Percentiles rank a stretch among this genome's conserved stretches.
These are phyloP conservation scores for Ajuga reptans DNA, from an alignment of 305 asterid species.

Conservation along the genomic window DNA sequence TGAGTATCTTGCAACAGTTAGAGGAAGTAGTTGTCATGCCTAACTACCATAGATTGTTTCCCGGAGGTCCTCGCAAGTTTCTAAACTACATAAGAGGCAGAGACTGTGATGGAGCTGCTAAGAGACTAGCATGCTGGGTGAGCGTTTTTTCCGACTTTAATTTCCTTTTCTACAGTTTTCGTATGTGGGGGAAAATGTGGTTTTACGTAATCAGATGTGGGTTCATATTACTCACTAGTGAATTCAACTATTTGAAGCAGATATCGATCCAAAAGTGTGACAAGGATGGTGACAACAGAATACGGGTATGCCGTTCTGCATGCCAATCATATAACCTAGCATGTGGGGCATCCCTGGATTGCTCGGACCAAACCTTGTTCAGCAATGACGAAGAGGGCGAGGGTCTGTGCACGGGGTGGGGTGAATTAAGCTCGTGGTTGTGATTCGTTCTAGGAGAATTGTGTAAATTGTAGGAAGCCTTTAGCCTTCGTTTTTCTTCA, in stretches of 20 bases:
- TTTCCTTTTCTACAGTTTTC: background rate
- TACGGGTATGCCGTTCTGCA: constrained; percentile 87
- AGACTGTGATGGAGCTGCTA: constrained; percentile 95
- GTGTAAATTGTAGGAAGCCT: constrained; percentile 46
- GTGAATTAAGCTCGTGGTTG: constrained; percentile 69
- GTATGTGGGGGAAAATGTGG: background rate
- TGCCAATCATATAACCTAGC: constrained; percentile 82
- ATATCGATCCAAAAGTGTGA: constrained; percentile 90
- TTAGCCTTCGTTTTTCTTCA: constrained; percentile 13
- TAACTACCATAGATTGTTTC: constrained; percentile 85
- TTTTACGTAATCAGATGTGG: no score
- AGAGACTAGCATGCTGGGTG: constrained; percentile 97
- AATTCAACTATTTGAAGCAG: constrained; percentile 34
- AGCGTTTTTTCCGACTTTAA: constrained; percentile 24
- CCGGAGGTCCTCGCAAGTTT: constrained; percentile 90
- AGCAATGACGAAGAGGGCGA: constrained; percentile 75
- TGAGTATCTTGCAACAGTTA: constrained; percentile 81
- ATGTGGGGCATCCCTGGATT: constrained; percentile 89
- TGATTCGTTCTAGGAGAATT: constrained; percentile 18
- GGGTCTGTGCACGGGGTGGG: constrained; percentile 96
- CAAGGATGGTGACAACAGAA: constrained; percentile 71
- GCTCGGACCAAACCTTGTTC: constrained; percentile 84
- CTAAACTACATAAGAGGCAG: constrained; percentile 77
- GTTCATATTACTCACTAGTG: constrained; percentile 26
- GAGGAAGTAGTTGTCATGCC: constrained; percentile 99